Evolutionary conservation across 805 yeast species (phyloP), one percentile per base, ranked within the genome.

Genomic region (Starmerella geochares): DNA sequence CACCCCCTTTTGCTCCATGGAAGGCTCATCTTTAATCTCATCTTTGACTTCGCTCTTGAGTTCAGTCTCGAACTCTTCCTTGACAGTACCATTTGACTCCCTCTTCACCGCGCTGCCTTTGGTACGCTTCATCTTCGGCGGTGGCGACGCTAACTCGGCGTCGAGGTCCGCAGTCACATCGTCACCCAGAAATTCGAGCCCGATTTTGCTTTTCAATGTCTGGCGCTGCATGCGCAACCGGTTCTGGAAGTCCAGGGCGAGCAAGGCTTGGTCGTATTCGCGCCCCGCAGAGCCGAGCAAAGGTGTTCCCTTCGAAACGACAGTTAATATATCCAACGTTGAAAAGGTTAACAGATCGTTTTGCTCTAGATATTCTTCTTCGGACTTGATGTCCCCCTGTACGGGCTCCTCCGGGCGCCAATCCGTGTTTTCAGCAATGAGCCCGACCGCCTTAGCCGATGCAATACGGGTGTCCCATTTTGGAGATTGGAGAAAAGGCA

Each of bases 391-490:
- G 17, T 28, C 54, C 10, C 33, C 27, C 16, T 46, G 52, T 20
- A 47, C 54, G 3, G 17, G 42, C 16, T 65, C 71, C 58, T 83
- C 84, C 0, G 97, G 97, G 60, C 86, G 86, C 97, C 97, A 92
- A 27, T 71, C 60, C 0, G 88, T 79, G 65, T 86, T 81, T 39
- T 78, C 77, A 3, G 87, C 90, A 25, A 92, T 87, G 3, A 94
- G 94, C 8, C 97, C 97, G 58, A 92, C 76, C 0, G 98, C 97
- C 48, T 86, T 71, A 0, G 96, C 96, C 1, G 99, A 92, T 1
- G 97, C 80, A 1, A 84, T 81, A 64, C 99, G 75, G 0, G 98
- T 88, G 65, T 92, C 99, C 99, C 99, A 92, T 67, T 81, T 86
- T 51, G 72, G 75, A 23, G 86, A 79, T 60, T 79, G 76, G 51